These are phyloP conservation scores for Yamadazyma jaroonii DNA, from an alignment of 1,139 yeast genomes.

Conservation along the genomic window DNA sequence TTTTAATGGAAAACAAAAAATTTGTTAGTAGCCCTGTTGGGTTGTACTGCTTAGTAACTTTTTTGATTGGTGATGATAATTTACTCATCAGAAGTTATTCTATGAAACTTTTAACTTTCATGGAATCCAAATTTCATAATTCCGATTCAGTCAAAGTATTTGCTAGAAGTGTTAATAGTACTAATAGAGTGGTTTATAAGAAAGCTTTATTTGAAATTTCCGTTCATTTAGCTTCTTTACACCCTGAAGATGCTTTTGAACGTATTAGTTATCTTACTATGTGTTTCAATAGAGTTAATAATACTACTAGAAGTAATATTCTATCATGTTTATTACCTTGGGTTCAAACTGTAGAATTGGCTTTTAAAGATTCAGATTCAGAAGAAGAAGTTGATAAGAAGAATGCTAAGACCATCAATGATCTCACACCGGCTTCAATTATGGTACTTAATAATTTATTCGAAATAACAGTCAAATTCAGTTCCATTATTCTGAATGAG, in stretches of 20 bases:
- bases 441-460: slow-evolving; percentile 83
- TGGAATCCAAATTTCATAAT: slow-evolving; percentile 54
- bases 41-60: slow-evolving; percentile 60
- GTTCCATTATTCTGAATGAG: slow-evolving; percentile 73
- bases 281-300: slow-evolving; percentile 62
- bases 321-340: slow-evolving; percentile 83
- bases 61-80: slow-evolving; percentile 67
- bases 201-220: slow-evolving; percentile 73
- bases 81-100: slow-evolving; percentile 62
- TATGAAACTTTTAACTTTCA: slow-evolving; percentile 50
- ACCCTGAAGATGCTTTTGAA: slow-evolving; percentile 55
- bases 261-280: slow-evolving; percentile 72
- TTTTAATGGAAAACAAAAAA: slow-evolving; percentile 41
- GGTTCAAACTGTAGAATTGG: slow-evolving; percentile 76
- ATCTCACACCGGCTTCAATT: slow-evolving; percentile 49
- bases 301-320: slow-evolving; percentile 64
- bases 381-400: slow-evolving; percentile 1
- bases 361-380: slow-evolving; percentile 21
- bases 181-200: slow-evolving; percentile 72
- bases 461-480: slow-evolving; percentile 78
- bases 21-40: slow-evolving; percentile 50
- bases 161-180: slow-evolving; percentile 61
- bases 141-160: slow-evolving; percentile 43
- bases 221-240: slow-evolving; percentile 48
- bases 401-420: slow-evolving; percentile 12